Evolutionary conservation across 176 grass and related monocot genomes (phyloP).

Genomic region (Carex parvula): DNA sequence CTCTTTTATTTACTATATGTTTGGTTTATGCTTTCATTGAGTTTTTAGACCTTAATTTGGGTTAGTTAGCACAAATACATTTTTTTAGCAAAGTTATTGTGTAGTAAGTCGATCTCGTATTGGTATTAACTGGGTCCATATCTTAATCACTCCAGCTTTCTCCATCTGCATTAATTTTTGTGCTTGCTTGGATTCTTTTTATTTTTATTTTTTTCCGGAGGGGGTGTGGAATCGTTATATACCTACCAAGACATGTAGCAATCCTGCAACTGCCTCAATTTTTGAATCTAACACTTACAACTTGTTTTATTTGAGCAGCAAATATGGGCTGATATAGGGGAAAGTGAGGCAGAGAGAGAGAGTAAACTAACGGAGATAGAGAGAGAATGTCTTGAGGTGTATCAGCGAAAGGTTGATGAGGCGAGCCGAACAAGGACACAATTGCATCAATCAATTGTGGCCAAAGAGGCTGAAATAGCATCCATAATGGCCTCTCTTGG

Average conservation of each 20-base stretch:
- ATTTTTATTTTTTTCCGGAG: background rate
- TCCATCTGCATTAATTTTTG: background rate
- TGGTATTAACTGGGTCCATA: background rate
- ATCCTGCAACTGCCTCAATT: conserved; percentile 1
- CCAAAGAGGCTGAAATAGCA: conserved; percentile 89
- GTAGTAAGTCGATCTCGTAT: background rate
- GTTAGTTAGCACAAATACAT: background rate
- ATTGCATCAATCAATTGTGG: conserved; percentile 72
- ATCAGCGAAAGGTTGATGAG: conserved; percentile 79
- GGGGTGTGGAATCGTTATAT: background rate
- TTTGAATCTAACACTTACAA: conserved; percentile 9
- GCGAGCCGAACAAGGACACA: conserved; percentile 73
- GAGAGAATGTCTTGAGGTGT: conserved; percentile 76
- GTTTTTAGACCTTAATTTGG: background rate
- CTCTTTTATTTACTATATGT: background rate
- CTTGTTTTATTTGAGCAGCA: conserved; percentile 52
- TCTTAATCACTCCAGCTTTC: background rate
- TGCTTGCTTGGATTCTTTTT: conserved; percentile 20
- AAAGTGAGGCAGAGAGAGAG: conserved; percentile 63
- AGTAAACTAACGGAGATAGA: conserved; percentile 63
- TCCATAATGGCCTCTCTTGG: conserved; percentile 69
- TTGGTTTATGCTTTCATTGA: background rate
- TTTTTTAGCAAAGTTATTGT: background rate
- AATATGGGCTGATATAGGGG: conserved; percentile 85
- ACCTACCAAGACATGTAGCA: background rate